Percentiles rank a stretch among this genome's conserved stretches.
These are phyloP conservation scores for Aegilops tauschii DNA, from an alignment of 176 grass and related monocot genomes.

Conservation along the genomic window DNA sequence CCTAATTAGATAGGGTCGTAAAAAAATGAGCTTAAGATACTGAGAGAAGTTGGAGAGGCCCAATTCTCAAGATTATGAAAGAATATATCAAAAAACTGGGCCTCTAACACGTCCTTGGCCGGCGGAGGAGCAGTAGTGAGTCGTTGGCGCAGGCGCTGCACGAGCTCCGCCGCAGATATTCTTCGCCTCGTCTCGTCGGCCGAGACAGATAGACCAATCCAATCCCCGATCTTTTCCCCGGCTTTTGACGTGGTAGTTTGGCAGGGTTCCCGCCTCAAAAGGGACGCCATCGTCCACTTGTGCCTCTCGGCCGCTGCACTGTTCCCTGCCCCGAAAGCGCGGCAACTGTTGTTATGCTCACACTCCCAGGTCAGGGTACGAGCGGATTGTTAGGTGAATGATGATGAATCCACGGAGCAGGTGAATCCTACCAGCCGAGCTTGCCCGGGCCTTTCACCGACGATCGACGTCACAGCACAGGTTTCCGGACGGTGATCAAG, in stretches of 20 bases:
- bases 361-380: background rate
- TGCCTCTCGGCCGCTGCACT: background rate
- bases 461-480: background rate
- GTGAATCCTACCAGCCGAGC: no score
- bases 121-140: no score
- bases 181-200: background rate
- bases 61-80: no score
- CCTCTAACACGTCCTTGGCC: no score
- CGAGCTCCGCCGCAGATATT: background rate
- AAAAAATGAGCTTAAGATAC: no score
- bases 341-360: background rate
- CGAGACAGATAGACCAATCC: background rate
- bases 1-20: no score
- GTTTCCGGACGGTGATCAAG: background rate
- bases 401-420: no score
- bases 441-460: background rate
- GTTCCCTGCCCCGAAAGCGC: background rate
- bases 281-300: background rate
- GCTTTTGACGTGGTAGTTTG: background rate
- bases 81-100: no score
- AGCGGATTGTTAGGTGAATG: background rate
- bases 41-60: no score
- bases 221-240: background rate
- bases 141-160: background rate
- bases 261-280: slow-evolving; percentile 37